phyloP scores from a whole-genome alignment of 2,329 filamentous ascomycete genomes.

The Aspergillus sp. region DNA sequence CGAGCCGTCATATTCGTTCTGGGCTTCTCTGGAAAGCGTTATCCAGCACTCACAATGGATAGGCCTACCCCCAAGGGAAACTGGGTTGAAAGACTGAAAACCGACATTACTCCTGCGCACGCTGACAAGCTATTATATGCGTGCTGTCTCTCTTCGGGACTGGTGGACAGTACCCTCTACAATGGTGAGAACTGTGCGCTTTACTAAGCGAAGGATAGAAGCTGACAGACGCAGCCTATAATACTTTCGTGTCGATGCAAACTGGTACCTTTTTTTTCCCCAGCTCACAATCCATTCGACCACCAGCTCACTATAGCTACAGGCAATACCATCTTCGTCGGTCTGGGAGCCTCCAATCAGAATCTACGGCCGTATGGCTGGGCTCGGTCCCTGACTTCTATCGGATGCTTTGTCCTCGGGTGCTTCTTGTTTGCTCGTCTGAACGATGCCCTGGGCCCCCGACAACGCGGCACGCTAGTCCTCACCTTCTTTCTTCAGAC shows the following conservation, averaged over 20 bases:
- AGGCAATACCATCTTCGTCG: conserved; percentile 47
- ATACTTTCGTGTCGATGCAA: conserved; percentile 36
- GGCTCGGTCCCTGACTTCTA: conserved; percentile 45
- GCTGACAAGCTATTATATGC: conserved; percentile 24
- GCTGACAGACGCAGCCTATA: conserved; percentile 31
- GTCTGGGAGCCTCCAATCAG: conserved; percentile 40
- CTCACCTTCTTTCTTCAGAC: conserved; percentile 29
- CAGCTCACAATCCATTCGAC: neutral
- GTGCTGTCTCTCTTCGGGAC: conserved; percentile 28
- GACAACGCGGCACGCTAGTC: conserved; percentile 23
- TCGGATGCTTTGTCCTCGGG: conserved; percentile 43
- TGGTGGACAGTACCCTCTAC: conserved; percentile 31
- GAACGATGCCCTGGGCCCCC: conserved; percentile 25
- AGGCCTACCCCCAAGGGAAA: neutral
- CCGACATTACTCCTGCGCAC: conserved; percentile 22
- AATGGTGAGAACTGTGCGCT: conserved; percentile 17
- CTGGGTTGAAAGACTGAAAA: conserved; percentile 5
- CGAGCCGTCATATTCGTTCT: neutral
- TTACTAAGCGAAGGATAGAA: neutral
- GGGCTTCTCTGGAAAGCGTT: neutral
- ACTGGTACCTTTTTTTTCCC: neutral
- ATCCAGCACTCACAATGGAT: neutral
- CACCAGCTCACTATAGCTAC: neutral
- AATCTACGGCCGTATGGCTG: conserved; percentile 43
- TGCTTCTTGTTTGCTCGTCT: conserved; percentile 41